phyloP scores from a whole-genome alignment of 1,284 basidiomycete species.

The Puccinia horiana region DNA sequence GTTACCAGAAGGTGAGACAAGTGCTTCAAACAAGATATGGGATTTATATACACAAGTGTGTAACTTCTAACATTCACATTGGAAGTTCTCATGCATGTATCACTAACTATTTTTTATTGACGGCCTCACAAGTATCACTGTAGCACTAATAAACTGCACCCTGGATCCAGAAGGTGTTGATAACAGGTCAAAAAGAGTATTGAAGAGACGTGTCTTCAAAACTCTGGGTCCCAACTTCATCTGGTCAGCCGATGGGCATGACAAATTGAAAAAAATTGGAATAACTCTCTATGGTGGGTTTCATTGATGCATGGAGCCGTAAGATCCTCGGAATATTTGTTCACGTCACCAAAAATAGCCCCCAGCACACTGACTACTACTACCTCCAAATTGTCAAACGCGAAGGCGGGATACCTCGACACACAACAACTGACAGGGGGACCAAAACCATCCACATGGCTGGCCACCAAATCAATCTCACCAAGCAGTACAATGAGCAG shows the following conservation, averaged over 20 bases:
- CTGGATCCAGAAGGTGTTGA: background rate
- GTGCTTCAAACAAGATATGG: background rate
- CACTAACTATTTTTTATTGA: background rate
- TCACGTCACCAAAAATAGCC: constrained; percentile 14
- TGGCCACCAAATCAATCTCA: background rate
- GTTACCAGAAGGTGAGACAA: background rate
- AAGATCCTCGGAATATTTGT: background rate
- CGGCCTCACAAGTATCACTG: background rate
- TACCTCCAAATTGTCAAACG: constrained; percentile 4
- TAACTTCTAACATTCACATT: background rate
- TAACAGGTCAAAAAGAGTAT: no score
- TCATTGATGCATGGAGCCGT: constrained; percentile 9
- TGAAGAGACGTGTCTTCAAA: background rate
- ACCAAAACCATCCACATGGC: constrained; percentile 10
- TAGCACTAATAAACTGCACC: background rate
- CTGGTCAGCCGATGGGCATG: constrained; percentile 8
- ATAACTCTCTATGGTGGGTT: background rate
- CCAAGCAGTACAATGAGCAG: no score
- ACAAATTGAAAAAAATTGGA: background rate
- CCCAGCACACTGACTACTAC: background rate
- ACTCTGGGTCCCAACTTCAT: background rate
- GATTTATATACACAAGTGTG: background rate
- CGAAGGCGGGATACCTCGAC: background rate
- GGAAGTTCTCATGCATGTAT: no score
- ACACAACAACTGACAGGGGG: background rate